phyloP scores from a whole-genome alignment of 768 basidiomycete genomes.

The Rhodotorula kratochvilovae region DNA sequence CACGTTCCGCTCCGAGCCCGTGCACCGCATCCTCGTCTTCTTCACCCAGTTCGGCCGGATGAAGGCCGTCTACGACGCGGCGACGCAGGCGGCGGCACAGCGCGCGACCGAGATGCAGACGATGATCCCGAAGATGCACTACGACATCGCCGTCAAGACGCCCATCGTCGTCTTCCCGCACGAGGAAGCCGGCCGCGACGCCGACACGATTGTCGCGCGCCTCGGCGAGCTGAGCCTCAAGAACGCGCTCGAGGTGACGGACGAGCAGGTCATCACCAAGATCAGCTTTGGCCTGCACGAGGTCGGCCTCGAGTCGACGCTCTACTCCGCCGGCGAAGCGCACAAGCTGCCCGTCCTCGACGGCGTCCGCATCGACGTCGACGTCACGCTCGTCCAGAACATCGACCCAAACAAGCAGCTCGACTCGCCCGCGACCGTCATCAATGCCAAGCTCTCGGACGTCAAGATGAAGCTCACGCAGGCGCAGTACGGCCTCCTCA shows the following conservation, averaged over 20 bases:
- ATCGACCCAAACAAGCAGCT: slow-evolving; percentile 57
- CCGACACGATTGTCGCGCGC: slow-evolving; percentile 69
- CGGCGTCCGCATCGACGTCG: slow-evolving; percentile 70
- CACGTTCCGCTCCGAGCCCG: slow-evolving; percentile 81
- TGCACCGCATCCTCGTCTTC: slow-evolving; percentile 82
- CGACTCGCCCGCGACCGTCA: slow-evolving; percentile 69
- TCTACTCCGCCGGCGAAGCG: slow-evolving; percentile 54
- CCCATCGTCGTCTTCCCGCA: slow-evolving; percentile 87
- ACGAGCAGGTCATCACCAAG: slow-evolving; percentile 56
- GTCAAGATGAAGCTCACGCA: slow-evolving; percentile 79
- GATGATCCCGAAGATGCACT: slow-evolving; percentile 66
- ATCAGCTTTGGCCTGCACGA: slow-evolving; percentile 73
- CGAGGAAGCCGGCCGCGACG: slow-evolving; percentile 51
- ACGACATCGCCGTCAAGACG: slow-evolving; percentile 80
- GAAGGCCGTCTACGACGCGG: slow-evolving; percentile 90
- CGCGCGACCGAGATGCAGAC: slow-evolving; percentile 79
- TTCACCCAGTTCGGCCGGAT: slow-evolving; percentile 77
- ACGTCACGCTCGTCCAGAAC: slow-evolving; percentile 61
- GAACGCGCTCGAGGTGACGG: slow-evolving; percentile 59
- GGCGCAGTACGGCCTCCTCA: slow-evolving; percentile 68
- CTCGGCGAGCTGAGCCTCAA: slow-evolving; percentile 82
- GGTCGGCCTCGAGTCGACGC: slow-evolving; percentile 72
- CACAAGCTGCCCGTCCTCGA: slow-evolving; percentile 80
- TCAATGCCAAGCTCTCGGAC: slow-evolving; percentile 70
- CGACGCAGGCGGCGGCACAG: slow-evolving; percentile 86